Percentiles rank a stretch among this genome's conserved stretches.
Conservation (phyloP, 1,284 basidiomycete species). For the Pulchroboletus neoregius region DNA sequence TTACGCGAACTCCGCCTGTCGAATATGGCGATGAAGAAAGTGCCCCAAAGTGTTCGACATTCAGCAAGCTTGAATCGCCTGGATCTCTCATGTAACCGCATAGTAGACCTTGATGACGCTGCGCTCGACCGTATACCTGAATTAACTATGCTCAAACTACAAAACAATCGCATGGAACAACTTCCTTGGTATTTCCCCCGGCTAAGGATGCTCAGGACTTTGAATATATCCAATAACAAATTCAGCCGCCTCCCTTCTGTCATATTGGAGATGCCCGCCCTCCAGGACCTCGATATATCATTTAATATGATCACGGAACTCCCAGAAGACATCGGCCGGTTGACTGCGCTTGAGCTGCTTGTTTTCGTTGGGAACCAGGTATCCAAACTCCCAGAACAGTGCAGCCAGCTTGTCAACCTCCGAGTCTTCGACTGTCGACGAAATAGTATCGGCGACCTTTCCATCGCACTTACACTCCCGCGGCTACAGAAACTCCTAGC, state of each 20-base stretch:
- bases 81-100: conserved; percentile 92
- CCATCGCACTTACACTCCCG: conserved; percentile 66
- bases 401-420: conserved; percentile 58
- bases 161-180: conserved; percentile 90
- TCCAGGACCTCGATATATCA: conserved; percentile 89
- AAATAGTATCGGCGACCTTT: conserved; percentile 77
- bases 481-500: conserved; percentile 66
- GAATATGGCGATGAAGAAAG: conserved; percentile 94
- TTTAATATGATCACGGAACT: conserved; percentile 89
- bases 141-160: conserved; percentile 72
- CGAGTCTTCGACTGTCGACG: conserved; percentile 77
- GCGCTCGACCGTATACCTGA: conserved; percentile 75
- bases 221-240: conserved; percentile 98
- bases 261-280: conserved; percentile 69
- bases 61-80: conserved; percentile 76
- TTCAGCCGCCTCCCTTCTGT: conserved; percentile 80
- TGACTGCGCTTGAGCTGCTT: conserved; percentile 72
- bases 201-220: conserved; percentile 66
- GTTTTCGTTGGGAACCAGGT: conserved; percentile 89
- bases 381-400: conserved; percentile 70
- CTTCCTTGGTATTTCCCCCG: conserved; percentile 85
- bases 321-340: conserved; percentile 75
- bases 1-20: conserved; percentile 86
- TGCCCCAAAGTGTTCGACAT: conserved; percentile 82
- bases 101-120: conserved; percentile 86